These are phyloP conservation scores for Suhomyces anneliseae DNA, from an alignment of 1,139 yeast species.

Conservation along the genomic window DNA sequence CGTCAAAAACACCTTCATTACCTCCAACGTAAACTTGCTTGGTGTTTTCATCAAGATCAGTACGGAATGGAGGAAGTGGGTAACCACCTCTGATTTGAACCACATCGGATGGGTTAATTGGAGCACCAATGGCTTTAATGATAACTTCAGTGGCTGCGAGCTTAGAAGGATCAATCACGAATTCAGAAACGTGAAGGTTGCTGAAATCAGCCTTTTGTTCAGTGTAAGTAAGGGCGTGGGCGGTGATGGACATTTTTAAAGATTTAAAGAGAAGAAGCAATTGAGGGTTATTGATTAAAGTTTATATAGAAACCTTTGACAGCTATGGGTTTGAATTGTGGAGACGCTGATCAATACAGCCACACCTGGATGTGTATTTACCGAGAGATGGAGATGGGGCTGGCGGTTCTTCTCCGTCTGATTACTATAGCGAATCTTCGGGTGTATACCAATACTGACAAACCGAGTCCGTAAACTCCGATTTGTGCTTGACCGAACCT, in stretches of 20 bases:
- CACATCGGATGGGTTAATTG: conserved; percentile 43
- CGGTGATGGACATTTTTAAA: conserved; percentile 12
- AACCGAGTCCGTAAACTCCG: too few relatives aligned
- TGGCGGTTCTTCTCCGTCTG: too few relatives aligned
- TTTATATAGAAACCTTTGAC: too few relatives aligned
- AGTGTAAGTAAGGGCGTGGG: conserved; percentile 28
- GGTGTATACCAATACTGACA: too few relatives aligned
- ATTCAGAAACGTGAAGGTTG: conserved; percentile 14
- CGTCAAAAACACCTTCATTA: conserved; percentile 35
- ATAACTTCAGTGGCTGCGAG: conserved; percentile 17
- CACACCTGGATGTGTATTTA: neutral
- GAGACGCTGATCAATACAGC: neutral
- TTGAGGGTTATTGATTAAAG: too few relatives aligned
- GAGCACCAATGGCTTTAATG: conserved; percentile 19
- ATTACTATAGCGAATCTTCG: too few relatives aligned
- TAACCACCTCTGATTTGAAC: conserved; percentile 44
- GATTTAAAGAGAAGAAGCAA: neutral
- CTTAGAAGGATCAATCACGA: conserved; percentile 13
- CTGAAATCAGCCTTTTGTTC: conserved; percentile 17
- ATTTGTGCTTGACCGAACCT: too few relatives aligned
- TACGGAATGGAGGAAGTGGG: conserved; percentile 39
- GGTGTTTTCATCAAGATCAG: conserved; percentile 30
- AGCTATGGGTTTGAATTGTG: neutral
- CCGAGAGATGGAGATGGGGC: neutral
- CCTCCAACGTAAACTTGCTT: conserved; percentile 37